These are phyloP conservation scores for Alnus rubra DNA, from an alignment of 306 rosid species.

Conservation along the genomic window DNA sequence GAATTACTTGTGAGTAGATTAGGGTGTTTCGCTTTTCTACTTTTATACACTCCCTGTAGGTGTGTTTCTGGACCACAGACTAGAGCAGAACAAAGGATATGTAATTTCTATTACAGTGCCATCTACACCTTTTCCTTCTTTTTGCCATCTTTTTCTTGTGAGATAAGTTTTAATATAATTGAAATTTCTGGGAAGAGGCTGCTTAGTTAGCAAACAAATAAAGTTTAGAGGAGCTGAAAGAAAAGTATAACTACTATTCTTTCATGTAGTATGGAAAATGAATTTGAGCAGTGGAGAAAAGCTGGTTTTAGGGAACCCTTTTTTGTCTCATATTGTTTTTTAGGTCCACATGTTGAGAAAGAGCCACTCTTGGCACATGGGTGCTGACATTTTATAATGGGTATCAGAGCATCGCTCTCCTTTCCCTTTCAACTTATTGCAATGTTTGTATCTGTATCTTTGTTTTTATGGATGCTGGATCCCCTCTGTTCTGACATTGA, in stretches of 20 bases:
- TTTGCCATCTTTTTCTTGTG: slow-evolving; percentile 15
- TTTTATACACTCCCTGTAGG: slow-evolving; percentile 38
- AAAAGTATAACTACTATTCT: background rate
- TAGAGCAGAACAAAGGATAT: slow-evolving; percentile 39
- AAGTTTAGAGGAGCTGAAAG: background rate
- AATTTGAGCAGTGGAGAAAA: background rate
- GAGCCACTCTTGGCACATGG: slow-evolving; percentile 44
- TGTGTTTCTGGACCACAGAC: slow-evolving; percentile 55
- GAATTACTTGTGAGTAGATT: slow-evolving; percentile 48
- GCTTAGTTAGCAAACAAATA: background rate
- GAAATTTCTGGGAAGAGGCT: background rate
- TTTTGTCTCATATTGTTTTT: slow-evolving; percentile 34
- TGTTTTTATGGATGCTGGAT: slow-evolving; percentile 31
- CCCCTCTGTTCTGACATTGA: slow-evolving; percentile 14
- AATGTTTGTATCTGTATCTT: slow-evolving; percentile 36
- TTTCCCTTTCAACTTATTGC: slow-evolving; percentile 37
- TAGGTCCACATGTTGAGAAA: slow-evolving; percentile 44
- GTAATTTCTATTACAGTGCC: slow-evolving; percentile 32
- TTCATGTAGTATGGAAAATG: background rate
- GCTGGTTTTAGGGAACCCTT: slow-evolving; percentile 21
- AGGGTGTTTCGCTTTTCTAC: slow-evolving; percentile 39
- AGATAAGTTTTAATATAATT: slow-evolving; percentile 14
- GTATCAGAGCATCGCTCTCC: slow-evolving; percentile 22
- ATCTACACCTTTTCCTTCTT: slow-evolving; percentile 25
- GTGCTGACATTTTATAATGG: slow-evolving; percentile 43